Evolutionary conservation across 108 stramenopile species (phyloP).

Genomic region (Skeletonema marinoi): DNA sequence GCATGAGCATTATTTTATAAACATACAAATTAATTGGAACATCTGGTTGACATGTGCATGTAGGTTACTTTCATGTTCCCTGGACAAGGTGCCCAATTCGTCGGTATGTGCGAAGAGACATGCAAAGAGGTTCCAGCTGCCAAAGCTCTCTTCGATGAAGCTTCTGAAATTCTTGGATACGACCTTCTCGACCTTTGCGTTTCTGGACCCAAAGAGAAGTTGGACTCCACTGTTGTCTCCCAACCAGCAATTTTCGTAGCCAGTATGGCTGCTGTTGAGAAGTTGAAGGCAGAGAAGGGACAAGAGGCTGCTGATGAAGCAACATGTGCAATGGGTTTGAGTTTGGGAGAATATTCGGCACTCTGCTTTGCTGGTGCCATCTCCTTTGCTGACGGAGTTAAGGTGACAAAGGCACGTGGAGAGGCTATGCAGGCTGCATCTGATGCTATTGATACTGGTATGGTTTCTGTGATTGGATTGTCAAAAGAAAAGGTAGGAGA

Average conservation of each 20-base stretch:
- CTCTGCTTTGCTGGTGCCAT: constrained; percentile 97
- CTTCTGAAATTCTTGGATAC: constrained; percentile 94
- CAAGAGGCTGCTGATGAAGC: constrained; percentile 90
- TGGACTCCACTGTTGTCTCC: constrained; percentile 95
- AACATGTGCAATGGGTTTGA: constrained; percentile 95
- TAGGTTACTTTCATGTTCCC: constrained; percentile 95
- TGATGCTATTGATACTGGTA: constrained; percentile 91
- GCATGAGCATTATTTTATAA: neutral
- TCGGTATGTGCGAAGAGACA: constrained; percentile 89
- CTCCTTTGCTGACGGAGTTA: constrained; percentile 97
- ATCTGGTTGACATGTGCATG: neutral
- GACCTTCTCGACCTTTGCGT: constrained; percentile 92
- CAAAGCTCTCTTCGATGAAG: constrained; percentile 94
- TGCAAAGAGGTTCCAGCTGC: constrained; percentile 89
- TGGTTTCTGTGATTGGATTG: constrained; percentile 98
- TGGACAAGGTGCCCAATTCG: constrained; percentile 92
- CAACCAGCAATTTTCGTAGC: constrained; percentile 99
- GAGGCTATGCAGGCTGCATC: constrained; percentile 98
- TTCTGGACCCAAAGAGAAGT: constrained; percentile 92
- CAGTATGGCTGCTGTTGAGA: constrained; percentile 97
- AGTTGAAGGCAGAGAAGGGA: constrained; percentile 85
- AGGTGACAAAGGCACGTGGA: constrained; percentile 95
- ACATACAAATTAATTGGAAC: neutral
- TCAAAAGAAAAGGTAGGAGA: constrained; percentile 83
- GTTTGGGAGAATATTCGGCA: constrained; percentile 96